Evolutionary conservation across 257 asterid species (phyloP).

Genomic region (Paraleonurus japonicus): DNA sequence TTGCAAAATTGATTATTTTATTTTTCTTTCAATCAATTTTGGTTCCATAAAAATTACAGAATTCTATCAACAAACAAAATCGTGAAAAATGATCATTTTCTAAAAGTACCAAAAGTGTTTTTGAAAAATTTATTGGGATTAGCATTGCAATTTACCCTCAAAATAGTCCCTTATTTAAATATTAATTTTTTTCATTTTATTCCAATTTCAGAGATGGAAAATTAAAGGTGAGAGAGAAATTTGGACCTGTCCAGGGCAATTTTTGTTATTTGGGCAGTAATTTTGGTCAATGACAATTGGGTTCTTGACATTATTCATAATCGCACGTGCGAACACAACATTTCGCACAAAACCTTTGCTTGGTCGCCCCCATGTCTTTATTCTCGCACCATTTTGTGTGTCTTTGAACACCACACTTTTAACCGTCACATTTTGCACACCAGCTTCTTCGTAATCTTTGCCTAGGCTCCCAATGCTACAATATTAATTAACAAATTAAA

Average conservation of each 20-base stretch:
- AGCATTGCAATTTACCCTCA: too few species aligned
- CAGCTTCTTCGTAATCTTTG: conserved; percentile 43
- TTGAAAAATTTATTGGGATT: too few species aligned
- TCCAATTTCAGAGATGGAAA: too few species aligned
- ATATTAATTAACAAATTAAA: neutral
- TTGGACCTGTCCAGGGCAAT: conserved; percentile 62
- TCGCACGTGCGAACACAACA: conserved; percentile 43
- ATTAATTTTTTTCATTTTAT: too few species aligned
- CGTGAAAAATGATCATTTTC: too few species aligned
- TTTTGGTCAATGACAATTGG: conserved; percentile 70
- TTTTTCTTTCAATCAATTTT: too few species aligned
- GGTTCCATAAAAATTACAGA: too few species aligned
- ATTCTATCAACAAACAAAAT: too few species aligned
- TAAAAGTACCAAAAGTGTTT: too few species aligned
- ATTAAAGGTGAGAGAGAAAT: neutral
- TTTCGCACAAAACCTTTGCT: conserved; percentile 59
- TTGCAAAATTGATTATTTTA: too few species aligned
- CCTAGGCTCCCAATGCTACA: conserved; percentile 67
- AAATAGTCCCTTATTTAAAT: too few species aligned
- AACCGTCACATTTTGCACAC: conserved; percentile 64
- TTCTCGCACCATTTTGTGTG: conserved; percentile 62
- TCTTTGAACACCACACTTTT: conserved; percentile 32
- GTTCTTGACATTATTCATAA: conserved; percentile 55
- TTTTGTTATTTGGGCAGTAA: conserved; percentile 48
- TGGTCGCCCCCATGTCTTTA: conserved; percentile 70